Evolutionary conservation across 148 eudicot species (phyloP).

Genomic region (Persicaria maculosa): DNA sequence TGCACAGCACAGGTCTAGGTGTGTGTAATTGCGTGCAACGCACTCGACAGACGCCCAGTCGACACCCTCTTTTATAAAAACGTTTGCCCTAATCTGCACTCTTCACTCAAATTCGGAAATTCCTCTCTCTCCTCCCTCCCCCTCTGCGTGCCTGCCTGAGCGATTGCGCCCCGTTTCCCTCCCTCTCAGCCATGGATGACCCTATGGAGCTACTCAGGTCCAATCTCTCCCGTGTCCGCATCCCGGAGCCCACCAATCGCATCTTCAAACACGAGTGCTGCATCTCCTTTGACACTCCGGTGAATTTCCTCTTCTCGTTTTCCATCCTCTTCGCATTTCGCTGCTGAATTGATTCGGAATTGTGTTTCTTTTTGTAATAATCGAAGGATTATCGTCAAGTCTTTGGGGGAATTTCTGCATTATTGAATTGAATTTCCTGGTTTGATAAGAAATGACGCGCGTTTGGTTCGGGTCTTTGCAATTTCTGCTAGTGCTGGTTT

Average conservation of each 20-base stretch:
- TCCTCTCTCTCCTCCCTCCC: slow-evolving; percentile 14
- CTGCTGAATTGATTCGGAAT: neutral
- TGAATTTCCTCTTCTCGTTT: neutral
- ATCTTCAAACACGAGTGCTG: slow-evolving; percentile 94
- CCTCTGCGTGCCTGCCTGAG: neutral
- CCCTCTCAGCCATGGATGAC: slow-evolving; percentile 25
- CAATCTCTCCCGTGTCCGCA: slow-evolving; percentile 74
- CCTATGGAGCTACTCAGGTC: slow-evolving; percentile 77
- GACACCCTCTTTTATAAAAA: too few species aligned
- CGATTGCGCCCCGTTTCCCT: neutral
- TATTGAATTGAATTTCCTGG: neutral
- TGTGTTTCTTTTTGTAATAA: neutral
- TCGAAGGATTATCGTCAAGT: neutral
- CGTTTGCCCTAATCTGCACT: neutral
- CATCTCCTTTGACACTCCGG: slow-evolving; percentile 84
- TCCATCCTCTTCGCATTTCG: neutral
- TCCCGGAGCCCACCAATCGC: slow-evolving; percentile 92
- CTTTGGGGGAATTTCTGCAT: neutral
- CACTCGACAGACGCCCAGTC: too few species aligned
- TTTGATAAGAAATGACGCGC: neutral
- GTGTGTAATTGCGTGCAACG: too few species aligned
- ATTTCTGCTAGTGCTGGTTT: neutral
- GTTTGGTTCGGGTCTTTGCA: neutral
- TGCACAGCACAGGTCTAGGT: too few species aligned
- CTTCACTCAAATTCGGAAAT: neutral